Evolutionary conservation across 495 filamentous ascomycete genomes (phyloP).

Genomic region (Hypoxylon intermedium): DNA sequence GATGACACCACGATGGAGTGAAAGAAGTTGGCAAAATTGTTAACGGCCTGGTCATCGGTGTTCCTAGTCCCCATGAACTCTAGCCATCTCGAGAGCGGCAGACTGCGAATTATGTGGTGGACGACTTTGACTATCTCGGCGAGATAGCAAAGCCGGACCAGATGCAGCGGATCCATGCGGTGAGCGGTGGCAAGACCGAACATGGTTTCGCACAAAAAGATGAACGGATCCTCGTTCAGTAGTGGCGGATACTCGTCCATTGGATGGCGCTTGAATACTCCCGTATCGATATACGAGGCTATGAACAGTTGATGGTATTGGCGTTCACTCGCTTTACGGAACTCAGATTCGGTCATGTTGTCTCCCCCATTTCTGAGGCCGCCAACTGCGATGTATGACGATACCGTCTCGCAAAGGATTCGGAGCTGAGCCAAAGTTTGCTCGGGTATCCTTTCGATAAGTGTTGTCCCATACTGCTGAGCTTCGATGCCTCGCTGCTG

Average conservation of each 20-base stretch:
- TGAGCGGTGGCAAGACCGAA: slow-evolving; percentile 58
- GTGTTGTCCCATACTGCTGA: slow-evolving; percentile 71
- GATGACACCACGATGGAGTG: slow-evolving; percentile 43
- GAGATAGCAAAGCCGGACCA: slow-evolving; percentile 88
- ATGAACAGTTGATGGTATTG: slow-evolving; percentile 82
- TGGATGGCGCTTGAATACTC: slow-evolving; percentile 35
- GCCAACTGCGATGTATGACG: slow-evolving; percentile 82
- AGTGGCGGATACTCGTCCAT: slow-evolving; percentile 68
- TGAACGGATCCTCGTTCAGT: slow-evolving; percentile 78
- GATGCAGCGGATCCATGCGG: slow-evolving; percentile 76
- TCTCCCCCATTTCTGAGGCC: slow-evolving; percentile 64
- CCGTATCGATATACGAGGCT: slow-evolving; percentile 54
- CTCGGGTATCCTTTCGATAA: slow-evolving; percentile 85
- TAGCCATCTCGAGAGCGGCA: slow-evolving; percentile 48
- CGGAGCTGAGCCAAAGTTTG: slow-evolving; percentile 86
- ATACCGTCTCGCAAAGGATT: slow-evolving; percentile 85
- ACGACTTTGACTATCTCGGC: slow-evolving; percentile 87
- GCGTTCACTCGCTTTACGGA: slow-evolving; percentile 69
- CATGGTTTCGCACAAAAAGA: slow-evolving; percentile 83
- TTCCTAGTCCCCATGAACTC: slow-evolving; percentile 45
- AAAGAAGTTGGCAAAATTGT: slow-evolving; percentile 55
- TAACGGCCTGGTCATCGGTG: slow-evolving; percentile 45
- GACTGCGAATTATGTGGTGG: slow-evolving; percentile 57
- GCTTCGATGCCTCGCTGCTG: slow-evolving; percentile 86
- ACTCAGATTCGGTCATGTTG: slow-evolving; percentile 71